Conservation (phyloP, 495 filamentous ascomycete species). For the Lasiosphaeriaceae sp. region DNA sequence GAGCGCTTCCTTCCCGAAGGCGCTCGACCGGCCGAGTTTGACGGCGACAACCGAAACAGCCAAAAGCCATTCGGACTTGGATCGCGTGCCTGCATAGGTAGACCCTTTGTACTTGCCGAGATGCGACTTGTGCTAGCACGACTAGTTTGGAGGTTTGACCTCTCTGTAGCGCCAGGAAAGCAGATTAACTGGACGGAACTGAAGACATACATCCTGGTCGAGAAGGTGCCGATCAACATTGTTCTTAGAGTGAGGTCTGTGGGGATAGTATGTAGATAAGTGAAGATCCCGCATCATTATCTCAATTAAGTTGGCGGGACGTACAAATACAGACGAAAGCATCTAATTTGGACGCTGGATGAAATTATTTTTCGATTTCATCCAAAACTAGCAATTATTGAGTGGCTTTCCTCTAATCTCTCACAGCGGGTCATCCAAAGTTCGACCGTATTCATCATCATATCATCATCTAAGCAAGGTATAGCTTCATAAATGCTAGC, state of each 20-base stretch:
- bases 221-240: background rate
- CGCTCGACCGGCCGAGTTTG: slow-evolving; percentile 1
- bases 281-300: too few species aligned
- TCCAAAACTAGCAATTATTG: too few species aligned
- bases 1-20: slow-evolving; percentile 1
- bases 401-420: too few species aligned
- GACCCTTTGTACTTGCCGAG: background rate
- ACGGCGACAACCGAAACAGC: background rate
- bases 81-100: background rate
- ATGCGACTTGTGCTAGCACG: slow-evolving; percentile 2
- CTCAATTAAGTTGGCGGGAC: too few species aligned
- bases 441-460: too few species aligned
- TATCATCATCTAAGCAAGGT: too few species aligned
- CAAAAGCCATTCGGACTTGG: background rate
- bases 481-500: too few species aligned
- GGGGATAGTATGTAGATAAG: too few species aligned
- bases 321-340: too few species aligned
- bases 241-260: background rate
- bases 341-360: too few species aligned
- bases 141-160: slow-evolving; percentile 2
- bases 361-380: too few species aligned
- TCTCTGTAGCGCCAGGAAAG: background rate
- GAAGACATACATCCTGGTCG: background rate
- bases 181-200: background rate
- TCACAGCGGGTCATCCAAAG: too few species aligned